These are phyloP conservation scores for Ceriops decandra DNA, from an alignment of 345 rosid genomes.

Conservation along the genomic window DNA sequence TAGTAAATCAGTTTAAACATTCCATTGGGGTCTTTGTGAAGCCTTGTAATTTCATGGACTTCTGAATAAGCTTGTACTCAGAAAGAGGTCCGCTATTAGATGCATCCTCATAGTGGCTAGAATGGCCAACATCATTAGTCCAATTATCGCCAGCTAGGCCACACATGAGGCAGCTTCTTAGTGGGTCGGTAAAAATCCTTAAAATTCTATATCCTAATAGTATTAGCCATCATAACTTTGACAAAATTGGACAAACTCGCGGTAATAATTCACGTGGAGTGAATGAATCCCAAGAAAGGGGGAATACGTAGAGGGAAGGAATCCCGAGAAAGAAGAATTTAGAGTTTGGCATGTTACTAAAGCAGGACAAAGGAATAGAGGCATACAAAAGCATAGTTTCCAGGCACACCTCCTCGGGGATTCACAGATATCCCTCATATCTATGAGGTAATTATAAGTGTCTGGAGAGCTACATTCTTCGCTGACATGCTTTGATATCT, in stretches of 20 bases:
- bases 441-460: slow-evolving; percentile 15
- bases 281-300: slow-evolving; percentile 75
- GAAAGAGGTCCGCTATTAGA: neutral
- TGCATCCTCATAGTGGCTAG: slow-evolving; percentile 12
- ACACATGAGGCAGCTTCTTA: slow-evolving; percentile 20
- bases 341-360: slow-evolving; percentile 77
- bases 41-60: no score
- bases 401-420: slow-evolving; percentile 41
- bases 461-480: slow-evolving; percentile 18
- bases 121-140: slow-evolving; percentile 24
- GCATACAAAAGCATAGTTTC: slow-evolving; percentile 41
- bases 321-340: slow-evolving; percentile 31
- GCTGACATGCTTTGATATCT: slow-evolving; percentile 45
- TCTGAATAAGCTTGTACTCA: no score
- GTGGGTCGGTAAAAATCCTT: slow-evolving; percentile 13
- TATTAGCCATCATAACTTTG: slow-evolving; percentile 8
- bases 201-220: slow-evolving; percentile 8
- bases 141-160: slow-evolving; percentile 19
- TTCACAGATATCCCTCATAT: slow-evolving; percentile 37
- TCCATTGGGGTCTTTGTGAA: no score
- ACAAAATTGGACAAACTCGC: neutral
- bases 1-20: no score
- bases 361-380: slow-evolving; percentile 57
- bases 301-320: slow-evolving; percentile 13
- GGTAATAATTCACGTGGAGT: slow-evolving; percentile 27